phyloP scores from a whole-genome alignment of 148 eudicot genomes.

The Hydrangea macrophylla region DNA sequence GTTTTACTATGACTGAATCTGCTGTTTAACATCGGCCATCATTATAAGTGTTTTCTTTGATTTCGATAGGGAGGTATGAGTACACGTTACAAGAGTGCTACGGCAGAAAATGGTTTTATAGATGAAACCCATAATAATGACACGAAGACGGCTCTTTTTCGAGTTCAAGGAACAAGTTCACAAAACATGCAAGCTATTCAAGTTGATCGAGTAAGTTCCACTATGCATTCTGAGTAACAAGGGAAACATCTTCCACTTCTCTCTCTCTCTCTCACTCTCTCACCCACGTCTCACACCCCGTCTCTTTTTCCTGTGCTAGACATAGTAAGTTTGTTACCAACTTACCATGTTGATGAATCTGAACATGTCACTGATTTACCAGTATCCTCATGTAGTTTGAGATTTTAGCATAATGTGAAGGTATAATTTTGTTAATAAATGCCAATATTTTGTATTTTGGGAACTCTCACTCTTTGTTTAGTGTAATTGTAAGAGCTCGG shows the following conservation, averaged over 20 bases:
- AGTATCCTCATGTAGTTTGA: neutral
- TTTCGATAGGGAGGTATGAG: constrained; percentile 34
- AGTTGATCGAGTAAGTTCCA: constrained; percentile 32
- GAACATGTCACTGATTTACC: neutral
- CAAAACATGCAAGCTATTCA: constrained; percentile 50
- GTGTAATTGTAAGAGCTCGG: too few relatives aligned
- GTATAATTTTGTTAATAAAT: too few relatives aligned
- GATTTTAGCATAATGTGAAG: too few relatives aligned
- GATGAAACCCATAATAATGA: constrained; percentile 35
- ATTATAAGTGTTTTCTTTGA: constrained; percentile 11
- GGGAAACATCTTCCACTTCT: neutral
- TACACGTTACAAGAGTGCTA: constrained; percentile 23
- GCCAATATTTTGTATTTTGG: too few relatives aligned
- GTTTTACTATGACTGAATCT: neutral
- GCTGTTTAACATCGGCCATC: neutral
- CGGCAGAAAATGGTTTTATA: constrained; percentile 25
- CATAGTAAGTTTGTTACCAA: too few relatives aligned
- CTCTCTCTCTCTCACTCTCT: too few relatives aligned
- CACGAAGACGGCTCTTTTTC: constrained; percentile 38
- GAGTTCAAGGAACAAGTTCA: constrained; percentile 41
- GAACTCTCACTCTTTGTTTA: too few relatives aligned
- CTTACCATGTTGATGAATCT: neutral
- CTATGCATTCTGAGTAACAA: neutral
- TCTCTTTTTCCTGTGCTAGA: constrained; percentile 9
- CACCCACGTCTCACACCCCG: neutral